Evolutionary conservation across 1,284 basidiomycete species (phyloP).

Genomic region (Pascua guehoae): DNA sequence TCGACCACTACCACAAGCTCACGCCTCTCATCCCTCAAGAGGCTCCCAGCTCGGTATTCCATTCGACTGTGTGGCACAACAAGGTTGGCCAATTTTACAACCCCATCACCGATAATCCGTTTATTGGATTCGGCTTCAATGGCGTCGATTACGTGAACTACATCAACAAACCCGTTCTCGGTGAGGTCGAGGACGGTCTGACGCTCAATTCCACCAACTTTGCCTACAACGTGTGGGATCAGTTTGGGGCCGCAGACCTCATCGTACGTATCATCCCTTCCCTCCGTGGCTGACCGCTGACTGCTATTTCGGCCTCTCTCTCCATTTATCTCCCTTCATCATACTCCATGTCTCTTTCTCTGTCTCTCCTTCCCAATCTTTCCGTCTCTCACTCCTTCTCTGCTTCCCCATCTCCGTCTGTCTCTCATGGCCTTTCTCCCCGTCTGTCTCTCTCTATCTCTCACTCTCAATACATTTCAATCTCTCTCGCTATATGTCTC

Average conservation of each 20-base stretch:
- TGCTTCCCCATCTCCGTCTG: too few species aligned
- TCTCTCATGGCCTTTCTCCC: too few species aligned
- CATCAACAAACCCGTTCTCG: constrained; percentile 39
- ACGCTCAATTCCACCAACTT: constrained; percentile 19
- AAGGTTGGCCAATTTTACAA: constrained; percentile 21
- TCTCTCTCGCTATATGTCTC: too few species aligned
- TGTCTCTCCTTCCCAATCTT: too few species aligned
- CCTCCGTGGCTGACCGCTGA: background rate
- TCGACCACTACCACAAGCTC: constrained; percentile 25
- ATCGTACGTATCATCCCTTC: constrained; percentile 7
- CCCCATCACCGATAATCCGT: constrained; percentile 16
- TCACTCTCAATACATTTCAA: too few species aligned
- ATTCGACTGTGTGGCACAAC: constrained; percentile 23
- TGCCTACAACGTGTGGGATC: constrained; percentile 9
- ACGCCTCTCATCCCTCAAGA: constrained; percentile 31
- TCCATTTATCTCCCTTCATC: too few species aligned
- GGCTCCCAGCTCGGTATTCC: constrained; percentile 17
- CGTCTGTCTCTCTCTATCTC: too few species aligned
- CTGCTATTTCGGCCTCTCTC: too few species aligned
- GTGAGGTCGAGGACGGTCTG: constrained; percentile 23
- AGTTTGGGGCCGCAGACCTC: constrained; percentile 26
- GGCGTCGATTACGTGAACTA: constrained; percentile 28
- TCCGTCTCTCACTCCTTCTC: too few species aligned
- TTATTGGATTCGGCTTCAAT: constrained; percentile 32
- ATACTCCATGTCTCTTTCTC: too few species aligned